Base-by-base conservation (phyloP, 2,329 filamentous ascomycete genomes). In the Dendrostoma leiphaemia region DNA sequence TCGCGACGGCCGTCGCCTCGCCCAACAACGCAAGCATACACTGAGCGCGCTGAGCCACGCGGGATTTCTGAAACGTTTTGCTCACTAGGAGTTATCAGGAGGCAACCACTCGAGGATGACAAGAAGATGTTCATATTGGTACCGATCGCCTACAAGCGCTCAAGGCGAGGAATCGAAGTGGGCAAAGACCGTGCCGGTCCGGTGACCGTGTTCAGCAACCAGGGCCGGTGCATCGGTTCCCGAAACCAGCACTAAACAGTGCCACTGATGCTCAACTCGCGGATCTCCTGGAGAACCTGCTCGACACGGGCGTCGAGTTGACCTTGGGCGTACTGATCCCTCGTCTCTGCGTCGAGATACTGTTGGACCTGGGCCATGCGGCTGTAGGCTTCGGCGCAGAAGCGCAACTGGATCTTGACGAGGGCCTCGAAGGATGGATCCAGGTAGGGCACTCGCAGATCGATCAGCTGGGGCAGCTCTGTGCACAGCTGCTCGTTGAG, bases 281-380 rank as follows among this genome's bases (percentile, higher is more conserved):
- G 81, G 71, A 99, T 99, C 78, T 99, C 92, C 61, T 97, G 92
- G 73, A 99, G 70, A 38, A 97, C 94, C 73, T 97, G 88, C 74
- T 99, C 94, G 28, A 99, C 94, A 61, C 91, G 79, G 57, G 86
- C 88, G 70, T 99, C 94, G 63, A 99, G 76, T 61, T 97, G 90
- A 24, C 94, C 94, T 64, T 91, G 86, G 1, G 94, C 94, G 71
- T 99, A 99, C 73, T 97, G 89, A 61, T 99, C 94, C 71, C 94
- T 83, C 49, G 93, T 97, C 67, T 96, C 91, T 28, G 93, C 89
- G 69, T 97, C 94, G 29, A 99, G 80, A 70, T 97, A 97, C 75
- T 99, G 94, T 76, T 99, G 94, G 54, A 99, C 95, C 76, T 99
- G 95, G 24, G 95, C 94, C 94, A 99, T 99, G 45, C 94, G 82